Conservation (phyloP, 805 yeast genomes). For the Candida ficus region DNA sequence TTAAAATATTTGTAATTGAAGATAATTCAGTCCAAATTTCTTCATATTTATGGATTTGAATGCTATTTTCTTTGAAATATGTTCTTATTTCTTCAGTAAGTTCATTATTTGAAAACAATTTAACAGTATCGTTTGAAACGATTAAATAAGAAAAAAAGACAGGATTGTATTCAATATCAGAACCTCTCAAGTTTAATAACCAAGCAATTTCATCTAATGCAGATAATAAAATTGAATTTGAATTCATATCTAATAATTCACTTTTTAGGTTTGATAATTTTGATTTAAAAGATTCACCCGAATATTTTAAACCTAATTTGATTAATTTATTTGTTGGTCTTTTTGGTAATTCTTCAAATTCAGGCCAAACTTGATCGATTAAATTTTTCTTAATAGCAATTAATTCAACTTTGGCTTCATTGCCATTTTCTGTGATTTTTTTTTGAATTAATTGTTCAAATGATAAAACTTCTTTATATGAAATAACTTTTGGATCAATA, state of each 20-base stretch:
- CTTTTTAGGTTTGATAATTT: constrained; percentile 49
- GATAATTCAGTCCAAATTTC: constrained; percentile 55
- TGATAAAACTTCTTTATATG: constrained; percentile 32
- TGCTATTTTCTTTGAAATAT: constrained; percentile 39
- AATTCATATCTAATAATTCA: constrained; percentile 28
- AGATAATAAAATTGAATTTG: constrained; percentile 52
- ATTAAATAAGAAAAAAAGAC: constrained; percentile 69
- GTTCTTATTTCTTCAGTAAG: constrained; percentile 32
- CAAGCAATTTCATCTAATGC: constrained; percentile 89
- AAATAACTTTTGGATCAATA: constrained; percentile 75
- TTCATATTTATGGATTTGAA: constrained; percentile 48
- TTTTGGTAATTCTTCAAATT: constrained; percentile 59
- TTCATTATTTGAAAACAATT: constrained; percentile 49
- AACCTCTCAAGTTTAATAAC: constrained; percentile 80
- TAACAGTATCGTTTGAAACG: constrained; percentile 38
- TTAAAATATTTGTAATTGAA: constrained; percentile 17
- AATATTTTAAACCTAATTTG: constrained; percentile 44
- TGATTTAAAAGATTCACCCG: constrained; percentile 59
- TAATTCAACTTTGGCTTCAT: constrained; percentile 37
- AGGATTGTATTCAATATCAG: constrained; percentile 81
- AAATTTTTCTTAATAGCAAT: constrained; percentile 57
- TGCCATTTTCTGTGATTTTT: constrained; percentile 22
- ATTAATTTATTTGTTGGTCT: constrained; percentile 47
- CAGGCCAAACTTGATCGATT: constrained; percentile 69
- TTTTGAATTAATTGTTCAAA: constrained; percentile 27